Evolutionary conservation across 345 rosid species (phyloP), one percentile per base, ranked within the genome.

Genomic region (Fremontodendron californicum): DNA sequence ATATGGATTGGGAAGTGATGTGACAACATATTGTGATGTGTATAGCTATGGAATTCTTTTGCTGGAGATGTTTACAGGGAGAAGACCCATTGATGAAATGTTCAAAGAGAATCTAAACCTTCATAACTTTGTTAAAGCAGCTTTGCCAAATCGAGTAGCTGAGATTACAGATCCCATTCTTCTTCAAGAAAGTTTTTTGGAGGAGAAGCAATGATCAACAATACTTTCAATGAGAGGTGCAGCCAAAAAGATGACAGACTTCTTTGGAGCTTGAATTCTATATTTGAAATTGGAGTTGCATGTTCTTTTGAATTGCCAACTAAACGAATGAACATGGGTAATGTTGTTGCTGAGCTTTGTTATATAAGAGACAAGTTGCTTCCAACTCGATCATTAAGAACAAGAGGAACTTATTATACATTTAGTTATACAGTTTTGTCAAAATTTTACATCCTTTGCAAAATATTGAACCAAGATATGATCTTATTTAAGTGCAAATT

Each of bases 1-100:
- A 48, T 80, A 83, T 61, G 83, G 78, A 3, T 23, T 60, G 64
- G 37, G 64, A 60, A 60, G 15, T 2, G 0, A 37, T 1, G 4
- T 35, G 25, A 35, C 69, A 19, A 63, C 45, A 1, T 7, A 64
- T 2, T 46, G 69, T 2, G 46, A 37, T 19, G 69, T 64, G 46
- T 35, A 64, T n/a, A 64, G 69, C 45, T 63, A 35, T 18, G 69
- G 69, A 0, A 37, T 35, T 13, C 69, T 63, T 12, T 63, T 35
- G 25, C 3, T 63, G n/a, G 45, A 37, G 45, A 63, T 63, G 27
- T 63, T 63, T 8, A 63, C 45, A 9, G 25, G 25, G 12, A 35
- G 18, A 63, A 63, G 45, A 11, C 45, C 45, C n/a, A 63, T 45
- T 9, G 6, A 63, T 64, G 46, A 64, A 37, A 19, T 11, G 15